Evolutionary conservation across 108 stramenopile species (phyloP), one percentile per base, ranked within the genome.

Genomic region (Cyclostephanos tholiformis): DNA sequence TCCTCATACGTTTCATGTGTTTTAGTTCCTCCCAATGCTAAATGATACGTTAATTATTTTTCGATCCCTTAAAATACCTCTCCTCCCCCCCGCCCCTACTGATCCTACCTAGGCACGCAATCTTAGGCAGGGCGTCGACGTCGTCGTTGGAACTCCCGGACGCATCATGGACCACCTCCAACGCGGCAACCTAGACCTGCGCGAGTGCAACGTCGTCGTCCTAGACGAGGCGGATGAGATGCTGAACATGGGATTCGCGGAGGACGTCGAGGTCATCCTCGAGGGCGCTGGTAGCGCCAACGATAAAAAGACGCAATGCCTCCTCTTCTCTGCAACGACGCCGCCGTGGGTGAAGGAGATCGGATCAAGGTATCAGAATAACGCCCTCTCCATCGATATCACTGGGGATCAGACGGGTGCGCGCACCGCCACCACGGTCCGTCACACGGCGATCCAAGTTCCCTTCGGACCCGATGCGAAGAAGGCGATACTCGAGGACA

Each of bases 191-290:
- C 85, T 99, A 9, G 71, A 91, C 66, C 84, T 99, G 43, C 64
- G 69, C 67, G 84, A 92, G 69, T 89, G 94, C 56, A 79, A 92
- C 50, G 84, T 93, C 80, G 82, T 84, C 26, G 96, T 99, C 30
- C 89, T 99, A 17, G 99, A 99, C 71, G 99, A 99, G 84, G 99
- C 98, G 20, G 97, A 99, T 83, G 97, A 97, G 84, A 99, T 99
- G 99, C 86, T 99, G 38, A 96, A 97, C 83, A 99, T 99, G 98
- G 99, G 99, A 51, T 99, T 99, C 82, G 96, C 97, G 38, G 97
- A 99, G 53, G 98, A 98, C 66, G 97, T 99, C 22, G 96, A 98
- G 82, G 79, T 86, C 46, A 94, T 99, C 74, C 85, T 99, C 39
- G 84, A 88, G 27, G 89, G 87, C 14, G 64, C 85, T 30, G 96